Conservation (phyloP, 1,139 yeast genomes). For the Lodderomyces orthopsilosis region DNA sequence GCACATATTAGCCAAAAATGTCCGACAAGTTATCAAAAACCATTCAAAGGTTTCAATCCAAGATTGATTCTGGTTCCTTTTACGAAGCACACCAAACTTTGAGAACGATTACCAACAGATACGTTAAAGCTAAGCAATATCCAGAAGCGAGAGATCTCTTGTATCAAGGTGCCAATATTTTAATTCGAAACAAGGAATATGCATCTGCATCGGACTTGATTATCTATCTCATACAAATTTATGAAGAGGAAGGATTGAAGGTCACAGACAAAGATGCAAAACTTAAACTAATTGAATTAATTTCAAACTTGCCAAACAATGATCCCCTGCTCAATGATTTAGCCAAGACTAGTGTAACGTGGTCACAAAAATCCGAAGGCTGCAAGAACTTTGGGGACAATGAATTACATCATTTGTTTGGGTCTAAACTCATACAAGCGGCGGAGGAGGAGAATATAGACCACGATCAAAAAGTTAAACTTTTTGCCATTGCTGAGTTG, state of each 20-base stretch:
- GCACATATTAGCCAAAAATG: conserved; percentile 14
- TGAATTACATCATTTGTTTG: conserved; percentile 72
- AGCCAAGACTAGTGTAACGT: conserved; percentile 59
- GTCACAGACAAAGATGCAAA: conserved; percentile 37
- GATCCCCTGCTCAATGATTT: conserved; percentile 56
- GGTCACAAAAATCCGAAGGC: conserved; percentile 51
- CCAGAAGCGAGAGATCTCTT: conserved; percentile 71
- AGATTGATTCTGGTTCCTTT: conserved; percentile 71
- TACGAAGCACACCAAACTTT: conserved; percentile 96
- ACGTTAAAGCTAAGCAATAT: conserved; percentile 66
- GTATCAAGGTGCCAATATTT: conserved; percentile 64
- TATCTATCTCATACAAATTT: conserved; percentile 69
- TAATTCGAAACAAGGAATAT: conserved; percentile 66
- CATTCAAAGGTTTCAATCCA: conserved; percentile 61
- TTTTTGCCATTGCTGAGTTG: conserved; percentile 46
- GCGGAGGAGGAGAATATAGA: conserved; percentile 20
- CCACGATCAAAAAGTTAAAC: conserved; percentile 24
- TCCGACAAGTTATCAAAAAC: conserved; percentile 55
- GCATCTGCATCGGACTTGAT: conserved; percentile 82
- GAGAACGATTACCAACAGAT: conserved; percentile 82
- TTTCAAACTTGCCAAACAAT: conserved; percentile 48
- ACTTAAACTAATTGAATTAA: conserved; percentile 35
- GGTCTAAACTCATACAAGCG: conserved; percentile 49
- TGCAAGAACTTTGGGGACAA: conserved; percentile 66
- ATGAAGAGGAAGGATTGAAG: conserved; percentile 46